phyloP scores from a whole-genome alignment of 345 rosid species.

The Microcos paniculata region DNA sequence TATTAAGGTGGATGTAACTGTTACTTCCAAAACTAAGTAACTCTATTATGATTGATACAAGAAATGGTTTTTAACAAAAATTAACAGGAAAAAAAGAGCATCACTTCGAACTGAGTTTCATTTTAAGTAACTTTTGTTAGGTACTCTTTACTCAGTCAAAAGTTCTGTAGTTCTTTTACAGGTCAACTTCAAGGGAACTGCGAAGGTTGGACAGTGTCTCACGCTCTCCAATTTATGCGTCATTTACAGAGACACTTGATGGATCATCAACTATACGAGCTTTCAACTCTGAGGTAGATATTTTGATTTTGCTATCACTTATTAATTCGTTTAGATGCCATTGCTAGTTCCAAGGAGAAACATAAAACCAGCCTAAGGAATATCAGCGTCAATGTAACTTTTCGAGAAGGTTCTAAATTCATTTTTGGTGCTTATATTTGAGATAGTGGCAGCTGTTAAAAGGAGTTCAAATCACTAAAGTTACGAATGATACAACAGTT shows the following conservation, averaged over 20 bases:
- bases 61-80: background rate
- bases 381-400: background rate
- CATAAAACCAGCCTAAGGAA: background rate
- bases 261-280: slow-evolving; percentile 94
- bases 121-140: background rate
- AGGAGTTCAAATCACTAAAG: background rate
- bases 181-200: slow-evolving; percentile 93
- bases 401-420: background rate
- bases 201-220: slow-evolving; percentile 92
- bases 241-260: slow-evolving; percentile 86
- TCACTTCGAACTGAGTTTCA: background rate
- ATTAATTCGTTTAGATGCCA: slow-evolving; percentile 1
- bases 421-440: background rate
- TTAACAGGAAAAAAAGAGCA: background rate
- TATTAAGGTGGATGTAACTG: background rate
- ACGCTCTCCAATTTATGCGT: slow-evolving; percentile 88
- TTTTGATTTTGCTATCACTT: slow-evolving; percentile 4
- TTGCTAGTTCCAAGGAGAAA: background rate
- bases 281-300: slow-evolving; percentile 71
- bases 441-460: background rate
- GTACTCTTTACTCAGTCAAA: slow-evolving; percentile 22
- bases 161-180: slow-evolving; percentile 77
- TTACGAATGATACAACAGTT: background rate
- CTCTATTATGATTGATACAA: background rate
- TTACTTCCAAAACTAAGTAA: background rate